These are phyloP conservation scores for Solanum dulcamara DNA, from an alignment of 257 asterid genomes.

Conservation along the genomic window DNA sequence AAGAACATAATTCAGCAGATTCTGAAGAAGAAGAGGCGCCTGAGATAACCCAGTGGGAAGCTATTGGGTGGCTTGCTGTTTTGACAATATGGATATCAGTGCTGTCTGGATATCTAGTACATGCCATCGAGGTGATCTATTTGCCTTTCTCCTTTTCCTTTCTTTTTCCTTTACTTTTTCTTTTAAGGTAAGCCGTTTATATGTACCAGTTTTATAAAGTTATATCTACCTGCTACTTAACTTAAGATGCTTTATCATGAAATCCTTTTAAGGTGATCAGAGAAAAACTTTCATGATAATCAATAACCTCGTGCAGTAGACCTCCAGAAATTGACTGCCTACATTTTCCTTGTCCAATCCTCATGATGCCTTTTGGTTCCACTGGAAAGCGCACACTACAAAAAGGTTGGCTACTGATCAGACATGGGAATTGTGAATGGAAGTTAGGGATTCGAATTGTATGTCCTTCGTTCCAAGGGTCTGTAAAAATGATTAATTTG, in stretches of 20 bases:
- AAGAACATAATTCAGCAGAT: constrained; percentile 36
- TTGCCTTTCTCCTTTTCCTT: neutral
- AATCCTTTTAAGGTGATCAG: neutral
- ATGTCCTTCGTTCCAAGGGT: neutral
- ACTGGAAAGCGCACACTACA: neutral
- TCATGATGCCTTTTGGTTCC: neutral
- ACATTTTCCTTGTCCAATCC: neutral
- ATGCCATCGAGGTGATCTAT: constrained; percentile 68
- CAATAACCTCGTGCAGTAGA: neutral
- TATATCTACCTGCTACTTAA: neutral
- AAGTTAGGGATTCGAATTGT: neutral
- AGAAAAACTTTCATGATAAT: neutral
- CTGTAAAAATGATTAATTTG: neutral
- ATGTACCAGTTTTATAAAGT: neutral
- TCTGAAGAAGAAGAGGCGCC: constrained; percentile 61
- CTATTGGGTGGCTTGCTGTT: constrained; percentile 78
- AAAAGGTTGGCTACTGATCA: neutral
- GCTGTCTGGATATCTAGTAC: constrained; percentile 90
- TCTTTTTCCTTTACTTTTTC: neutral
- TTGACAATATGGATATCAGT: constrained; percentile 87
- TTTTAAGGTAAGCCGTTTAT: neutral
- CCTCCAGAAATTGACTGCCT: neutral
- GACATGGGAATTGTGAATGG: neutral
- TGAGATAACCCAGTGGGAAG: constrained; percentile 83
- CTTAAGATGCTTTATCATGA: neutral